Percentiles rank a stretch among this genome's conserved stretches.
Conservation (phyloP, 164 flowering plant species). For the Platanus orientalis region DNA sequence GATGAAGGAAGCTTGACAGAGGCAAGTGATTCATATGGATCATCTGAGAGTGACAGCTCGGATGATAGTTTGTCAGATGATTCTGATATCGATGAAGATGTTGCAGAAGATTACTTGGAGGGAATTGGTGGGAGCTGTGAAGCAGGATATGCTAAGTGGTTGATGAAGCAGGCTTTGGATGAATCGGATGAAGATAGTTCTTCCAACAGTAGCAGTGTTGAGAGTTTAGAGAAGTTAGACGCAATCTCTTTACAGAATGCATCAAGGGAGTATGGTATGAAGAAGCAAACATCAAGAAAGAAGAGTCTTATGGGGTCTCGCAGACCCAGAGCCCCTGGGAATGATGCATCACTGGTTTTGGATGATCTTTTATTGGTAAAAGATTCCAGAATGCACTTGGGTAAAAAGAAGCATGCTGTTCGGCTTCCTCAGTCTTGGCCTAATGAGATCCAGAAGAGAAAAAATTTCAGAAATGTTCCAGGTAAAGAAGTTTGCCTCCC, state of each 20-base stretch:
- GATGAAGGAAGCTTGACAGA: constrained; percentile 38
- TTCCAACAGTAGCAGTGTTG: constrained; percentile 41
- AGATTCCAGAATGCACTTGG: constrained; percentile 55
- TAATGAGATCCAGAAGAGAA: constrained; percentile 44
- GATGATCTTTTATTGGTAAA: constrained; percentile 64
- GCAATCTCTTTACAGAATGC: constrained; percentile 63
- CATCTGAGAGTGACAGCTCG: constrained; percentile 33
- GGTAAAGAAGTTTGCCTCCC: no score
- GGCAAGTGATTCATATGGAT: constrained; percentile 17
- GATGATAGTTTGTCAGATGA: constrained; percentile 29
- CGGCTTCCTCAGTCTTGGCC: constrained; percentile 68
- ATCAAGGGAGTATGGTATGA: constrained; percentile 68
- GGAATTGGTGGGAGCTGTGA: constrained; percentile 78
- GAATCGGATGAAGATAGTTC: constrained; percentile 43
- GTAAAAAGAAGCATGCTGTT: constrained; percentile 51
- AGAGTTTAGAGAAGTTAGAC: constrained; percentile 42
- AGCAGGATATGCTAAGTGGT: constrained; percentile 45
- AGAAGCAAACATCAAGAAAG: constrained; percentile 34
- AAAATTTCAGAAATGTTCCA: constrained; percentile 41
- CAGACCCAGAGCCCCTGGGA: constrained; percentile 15
- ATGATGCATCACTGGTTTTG: constrained; percentile 24
- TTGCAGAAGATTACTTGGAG: constrained; percentile 75
- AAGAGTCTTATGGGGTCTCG: constrained; percentile 13
- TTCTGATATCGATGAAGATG: constrained; percentile 76
- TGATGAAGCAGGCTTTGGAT: constrained; percentile 30